Base-by-base conservation (phyloP, 148 eudicot genomes). In the Vaccinium corymbosum region DNA sequence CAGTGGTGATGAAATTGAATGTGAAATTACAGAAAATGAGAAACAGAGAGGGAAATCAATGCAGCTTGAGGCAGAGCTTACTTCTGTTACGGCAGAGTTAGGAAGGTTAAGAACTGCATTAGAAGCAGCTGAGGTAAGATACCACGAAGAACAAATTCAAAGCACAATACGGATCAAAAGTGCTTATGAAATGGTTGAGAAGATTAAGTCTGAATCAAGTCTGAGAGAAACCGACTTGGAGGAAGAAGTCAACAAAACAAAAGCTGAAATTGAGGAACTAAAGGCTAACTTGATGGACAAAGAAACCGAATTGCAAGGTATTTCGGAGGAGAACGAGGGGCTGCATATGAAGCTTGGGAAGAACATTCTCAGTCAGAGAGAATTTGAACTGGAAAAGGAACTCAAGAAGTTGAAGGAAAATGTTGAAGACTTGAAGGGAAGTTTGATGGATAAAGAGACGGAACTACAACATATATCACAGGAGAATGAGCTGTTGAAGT, bases 271-370 rank as follows among this genome's bases (percentile, higher is more conserved):
- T n/a, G 95, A 93, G 76, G 95, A 93, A 78, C 74, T 96, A 85
- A 93, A 89, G 87, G 89, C 94, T 15, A 88, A 92, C 59, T 72
- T 96, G 83, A 91, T 93, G 97, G 98, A 96, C 62, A 96, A 94
- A 82, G 98, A 96, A 87, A 96, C 91, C 16, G 97, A 93, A 80
- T 76, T 95, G 85, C 98, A 92, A 84, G 88, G 91, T 19, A 89
- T 95, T 46, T 84, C 91, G 7, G 96, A 93, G 70, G 98, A 94
- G 86, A 95, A 93, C 48, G 95, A 94, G 27, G 79, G 61, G 72
- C 85, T 95, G 73, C 86, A 73, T 78, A 57, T 64, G 79, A 90
- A 85, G 86, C 92, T 93, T 13, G 90, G 88, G 82, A 88, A 83
- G 38, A 80, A 85, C 46, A 29, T 73, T 7, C 62, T 89, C 1